Evolutionary conservation across 768 basidiomycete genomes (phyloP), one percentile per base, ranked within the genome.

Genomic region (Russula compacta): DNA sequence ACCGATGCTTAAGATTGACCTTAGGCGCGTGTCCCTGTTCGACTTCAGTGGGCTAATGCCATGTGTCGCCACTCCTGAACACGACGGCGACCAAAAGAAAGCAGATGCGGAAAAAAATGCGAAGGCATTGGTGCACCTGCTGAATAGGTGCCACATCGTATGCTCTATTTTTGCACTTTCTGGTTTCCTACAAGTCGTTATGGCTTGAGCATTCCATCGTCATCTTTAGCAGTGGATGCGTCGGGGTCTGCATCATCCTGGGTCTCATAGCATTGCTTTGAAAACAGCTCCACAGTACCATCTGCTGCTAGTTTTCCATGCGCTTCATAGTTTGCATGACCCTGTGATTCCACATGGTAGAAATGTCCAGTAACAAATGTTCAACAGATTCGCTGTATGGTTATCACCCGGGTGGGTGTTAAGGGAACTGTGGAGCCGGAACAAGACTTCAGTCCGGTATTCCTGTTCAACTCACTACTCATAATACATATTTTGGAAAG

Each of bases 211-310:
- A 19, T 38, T 36, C 44, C 29, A 49, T 64, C 50, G 59, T 54
- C 52, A 66, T 66, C 21, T 64, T 64, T 47, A 63, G 56, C 3
- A 64, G 65, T 29, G 55, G 51, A 29, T 57, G 52, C n/a, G 55
- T 66, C 3, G 58, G 54, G 6, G 32, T 50, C 29, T 56, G 58
- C 39, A 52, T 66, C 11, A 14, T 44, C 40, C 21, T 64, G 12
- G 63, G 58, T 17, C 10, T 60, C 6, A 33, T 29, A n/a, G 65
- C 59, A 38, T 49, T 66, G 14, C 44, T 33, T 48, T 65, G 29
- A 63, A 38, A 17, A 2, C 35, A 6, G 9, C 8, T 19, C 40
- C n/a, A 39, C 10, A 32, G 21, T 14, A 3, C 17, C 8, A 7
- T 40, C 43, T 43, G 17, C 6, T 11, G 4, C 24, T n/a, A 17